Conservation (phyloP, 2,329 filamentous ascomycete species). For the Beauveria brongniartii region DNA sequence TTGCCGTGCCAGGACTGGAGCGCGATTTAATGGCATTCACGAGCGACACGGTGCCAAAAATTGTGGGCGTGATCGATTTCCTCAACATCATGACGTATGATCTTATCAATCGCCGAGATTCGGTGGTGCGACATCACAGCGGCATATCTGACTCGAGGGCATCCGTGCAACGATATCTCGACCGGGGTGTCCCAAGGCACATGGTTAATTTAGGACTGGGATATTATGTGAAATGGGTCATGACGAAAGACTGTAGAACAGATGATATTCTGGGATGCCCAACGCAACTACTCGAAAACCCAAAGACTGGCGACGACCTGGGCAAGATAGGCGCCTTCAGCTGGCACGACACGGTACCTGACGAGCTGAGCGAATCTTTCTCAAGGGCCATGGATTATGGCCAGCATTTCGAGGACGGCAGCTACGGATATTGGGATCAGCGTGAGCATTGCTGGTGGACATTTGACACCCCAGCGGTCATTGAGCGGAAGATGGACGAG, state of each 20-base stretch:
- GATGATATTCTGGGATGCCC: conserved; percentile 43
- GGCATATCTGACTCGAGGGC: conserved; percentile 48
- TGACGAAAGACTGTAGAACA: conserved; percentile 36
- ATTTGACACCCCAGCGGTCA: conserved; percentile 57
- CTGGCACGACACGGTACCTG: conserved; percentile 47
- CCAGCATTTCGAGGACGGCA: conserved; percentile 49
- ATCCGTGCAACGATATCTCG: conserved; percentile 51
- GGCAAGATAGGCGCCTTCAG: conserved; percentile 53
- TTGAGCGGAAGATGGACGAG: conserved; percentile 52
- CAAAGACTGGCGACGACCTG: conserved; percentile 46
- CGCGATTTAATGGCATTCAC: conserved; percentile 63
- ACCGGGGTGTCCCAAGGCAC: conserved; percentile 38
- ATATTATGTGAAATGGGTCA: conserved; percentile 61
- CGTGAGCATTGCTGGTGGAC: conserved; percentile 60
- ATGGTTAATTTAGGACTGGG: conserved; percentile 57
- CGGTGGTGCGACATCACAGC: conserved; percentile 54
- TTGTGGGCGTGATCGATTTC: conserved; percentile 53
- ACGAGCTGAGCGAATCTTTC: conserved; percentile 49
- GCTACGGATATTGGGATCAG: conserved; percentile 61
- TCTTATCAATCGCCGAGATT: conserved; percentile 61
- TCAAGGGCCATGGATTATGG: conserved; percentile 43
- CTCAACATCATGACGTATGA: conserved; percentile 66
- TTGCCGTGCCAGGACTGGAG: conserved; percentile 58
- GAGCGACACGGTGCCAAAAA: conserved; percentile 45
- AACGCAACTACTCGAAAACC: conserved; percentile 50